Evolutionary conservation across 768 basidiomycete species (phyloP), one percentile per base, ranked within the genome.

Genomic region (Coprinellus aureogranulatus): DNA sequence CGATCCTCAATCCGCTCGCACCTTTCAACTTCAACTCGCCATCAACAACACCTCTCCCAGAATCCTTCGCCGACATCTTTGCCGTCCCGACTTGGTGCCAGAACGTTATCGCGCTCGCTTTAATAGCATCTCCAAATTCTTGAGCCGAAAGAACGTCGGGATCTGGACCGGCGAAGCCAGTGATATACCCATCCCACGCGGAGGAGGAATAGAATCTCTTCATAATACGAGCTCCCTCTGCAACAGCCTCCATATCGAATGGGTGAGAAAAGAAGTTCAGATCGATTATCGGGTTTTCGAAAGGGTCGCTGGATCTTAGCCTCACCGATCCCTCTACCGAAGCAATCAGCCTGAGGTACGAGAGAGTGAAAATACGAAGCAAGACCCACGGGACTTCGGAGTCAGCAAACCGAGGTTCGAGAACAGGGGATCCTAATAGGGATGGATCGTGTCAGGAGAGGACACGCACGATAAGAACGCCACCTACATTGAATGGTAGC

Each of bases 21-120:
- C 69, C 68, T 58, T 77, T 76, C 1, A 77, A 70, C 34, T 49
- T 57, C 40, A 78, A 59, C 55, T 75, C 66, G 10, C 73, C 67
- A 58, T 75, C 69, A 3, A 75, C 68, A 10, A 75, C 76, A 2
- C 74, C 76, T 20, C 46, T 62, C 3, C 53, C 45, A 0, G 70
- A 65, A 20, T 56, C 51, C 25, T 53, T 53, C 0, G 68, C 57
- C 4, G 70, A 70, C 70, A 75, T 72, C 10, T 57, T 59, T 2
- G 73, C 71, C 2, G 71, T 73, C 2, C 70, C 67, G 11, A 67
- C 65, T 3, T 68, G 67, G 63, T 76, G 76, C 37, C 59, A 64
- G 4, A 67, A 53, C 1, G 71, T 65, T 8, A 45, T 46, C 1
- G 60, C 53, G 30, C 47, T 62, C 4, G 58, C 42, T 10, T 68